These are phyloP conservation scores for Phytomonas sp. DNA, from an alignment of 208 protist species.

Conservation along the genomic window DNA sequence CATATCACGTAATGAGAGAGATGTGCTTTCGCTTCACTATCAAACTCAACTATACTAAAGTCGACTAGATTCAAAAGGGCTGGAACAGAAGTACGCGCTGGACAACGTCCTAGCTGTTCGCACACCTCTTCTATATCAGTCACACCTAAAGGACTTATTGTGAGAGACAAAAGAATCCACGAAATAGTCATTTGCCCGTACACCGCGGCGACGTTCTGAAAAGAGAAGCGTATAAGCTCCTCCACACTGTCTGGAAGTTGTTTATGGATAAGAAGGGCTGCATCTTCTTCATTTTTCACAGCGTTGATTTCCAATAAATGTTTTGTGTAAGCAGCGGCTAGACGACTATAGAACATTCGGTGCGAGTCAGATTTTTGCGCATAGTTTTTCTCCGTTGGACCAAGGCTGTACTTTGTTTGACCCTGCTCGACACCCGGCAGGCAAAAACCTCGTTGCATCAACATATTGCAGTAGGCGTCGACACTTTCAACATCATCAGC, in stretches of 20 bases:
- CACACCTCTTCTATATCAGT: slow-evolving; percentile 69
- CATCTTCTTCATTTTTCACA: slow-evolving; percentile 32
- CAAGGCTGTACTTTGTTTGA: slow-evolving; percentile 21
- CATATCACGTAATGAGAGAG: slow-evolving; percentile 35
- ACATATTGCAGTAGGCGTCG: not conserved
- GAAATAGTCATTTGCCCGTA: slow-evolving; percentile 39
- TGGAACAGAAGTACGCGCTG: slow-evolving; percentile 48
- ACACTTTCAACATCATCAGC: not conserved
- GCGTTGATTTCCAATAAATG: slow-evolving; percentile 24
- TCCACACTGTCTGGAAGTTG: slow-evolving; percentile 39
- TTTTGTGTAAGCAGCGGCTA: slow-evolving; percentile 45
- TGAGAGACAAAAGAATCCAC: slow-evolving; percentile 44
- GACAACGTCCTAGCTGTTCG: slow-evolving; percentile 64
- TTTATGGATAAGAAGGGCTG: slow-evolving; percentile 30
- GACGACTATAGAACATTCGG: slow-evolving; percentile 36
- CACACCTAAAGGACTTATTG: slow-evolving; percentile 40
- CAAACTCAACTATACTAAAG: slow-evolving; percentile 47
- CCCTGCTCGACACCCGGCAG: not conserved
- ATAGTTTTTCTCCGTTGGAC: slow-evolving; percentile 49
- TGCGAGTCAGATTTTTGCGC: slow-evolving; percentile 63
- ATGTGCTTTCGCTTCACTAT: slow-evolving; percentile 32
- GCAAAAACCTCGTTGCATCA: not conserved
- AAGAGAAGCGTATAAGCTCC: slow-evolving; percentile 37
- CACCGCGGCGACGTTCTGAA: slow-evolving; percentile 31
- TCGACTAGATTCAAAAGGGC: slow-evolving; percentile 52